phyloP scores from a whole-genome alignment of 2,329 filamentous ascomycete species.

The Cordyceps sp. region DNA sequence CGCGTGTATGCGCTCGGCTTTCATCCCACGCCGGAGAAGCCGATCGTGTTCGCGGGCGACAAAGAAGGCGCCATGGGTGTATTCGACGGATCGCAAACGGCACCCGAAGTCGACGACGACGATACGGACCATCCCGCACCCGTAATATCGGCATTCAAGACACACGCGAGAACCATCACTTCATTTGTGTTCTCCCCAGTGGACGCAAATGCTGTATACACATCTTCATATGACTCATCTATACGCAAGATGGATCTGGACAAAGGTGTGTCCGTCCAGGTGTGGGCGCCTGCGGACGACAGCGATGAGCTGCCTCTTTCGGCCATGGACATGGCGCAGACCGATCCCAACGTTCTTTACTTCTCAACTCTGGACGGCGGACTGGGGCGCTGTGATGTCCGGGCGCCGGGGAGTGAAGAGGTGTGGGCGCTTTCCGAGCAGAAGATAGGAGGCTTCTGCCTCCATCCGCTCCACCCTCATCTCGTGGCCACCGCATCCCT shows the following conservation, averaged over 20 bases:
- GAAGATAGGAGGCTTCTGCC: constrained; percentile 87
- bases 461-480: constrained; percentile 67
- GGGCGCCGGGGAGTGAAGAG: constrained; percentile 40
- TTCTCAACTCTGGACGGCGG: constrained; percentile 76
- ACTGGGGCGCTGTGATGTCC: constrained; percentile 68
- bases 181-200: constrained; percentile 63
- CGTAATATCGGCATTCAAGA: constrained; percentile 76
- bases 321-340: constrained; percentile 59
- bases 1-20: constrained; percentile 76
- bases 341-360: constrained; percentile 57
- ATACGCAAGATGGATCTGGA: constrained; percentile 74
- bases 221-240: constrained; percentile 83
- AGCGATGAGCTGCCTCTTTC: constrained; percentile 66
- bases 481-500: constrained; percentile 78
- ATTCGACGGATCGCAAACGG: constrained; percentile 69
- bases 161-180: constrained; percentile 76
- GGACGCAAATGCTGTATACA: constrained; percentile 61
- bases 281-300: constrained; percentile 58
- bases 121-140: constrained; percentile 52
- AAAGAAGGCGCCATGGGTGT: constrained; percentile 85
- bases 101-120: constrained; percentile 42
- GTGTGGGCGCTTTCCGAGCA: constrained; percentile 70
- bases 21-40: constrained; percentile 73
- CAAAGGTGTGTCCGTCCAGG: constrained; percentile 62
- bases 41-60: constrained; percentile 82